Percentiles rank a stretch among this genome's conserved stretches.
phyloP scores from a whole-genome alignment of 805 yeast genomes.

The Teunomyces barrocoloradensis region DNA sequence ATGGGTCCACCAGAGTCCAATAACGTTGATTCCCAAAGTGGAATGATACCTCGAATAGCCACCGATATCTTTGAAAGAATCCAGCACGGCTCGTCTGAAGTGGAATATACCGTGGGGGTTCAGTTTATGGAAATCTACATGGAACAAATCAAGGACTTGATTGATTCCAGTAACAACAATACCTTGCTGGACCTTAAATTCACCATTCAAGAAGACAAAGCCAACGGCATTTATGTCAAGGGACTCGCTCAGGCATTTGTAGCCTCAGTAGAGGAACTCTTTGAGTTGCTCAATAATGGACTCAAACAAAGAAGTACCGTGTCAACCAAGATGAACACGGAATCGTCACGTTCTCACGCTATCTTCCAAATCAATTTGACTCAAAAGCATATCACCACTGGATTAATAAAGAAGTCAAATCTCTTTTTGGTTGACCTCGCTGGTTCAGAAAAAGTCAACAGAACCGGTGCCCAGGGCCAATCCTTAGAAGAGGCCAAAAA shows the following conservation, averaged over 20 bases:
- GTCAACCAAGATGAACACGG: conserved; percentile 66
- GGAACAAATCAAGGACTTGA: conserved; percentile 71
- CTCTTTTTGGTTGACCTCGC: conserved; percentile 81
- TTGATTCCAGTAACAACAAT: conserved; percentile 31
- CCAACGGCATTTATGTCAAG: conserved; percentile 65
- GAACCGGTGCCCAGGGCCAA: conserved; percentile 74
- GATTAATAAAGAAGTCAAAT: conserved; percentile 58
- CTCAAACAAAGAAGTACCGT: conserved; percentile 53
- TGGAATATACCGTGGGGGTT: conserved; percentile 65
- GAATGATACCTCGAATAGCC: conserved; percentile 72
- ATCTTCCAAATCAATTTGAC: conserved; percentile 66
- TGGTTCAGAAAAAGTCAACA: conserved; percentile 78
- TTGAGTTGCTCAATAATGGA: conserved; percentile 58
- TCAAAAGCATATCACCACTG: conserved; percentile 57
- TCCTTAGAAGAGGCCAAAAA: conserved; percentile 80
- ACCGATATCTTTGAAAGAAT: conserved; percentile 62
- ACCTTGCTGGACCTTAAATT: conserved; percentile 28
- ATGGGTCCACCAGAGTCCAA: conserved; percentile 49
- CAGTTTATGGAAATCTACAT: conserved; percentile 79
- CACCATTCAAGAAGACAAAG: conserved; percentile 61
- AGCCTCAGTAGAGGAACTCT: conserved; percentile 55
- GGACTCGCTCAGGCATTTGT: conserved; percentile 67
- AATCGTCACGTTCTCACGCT: conserved; percentile 78
- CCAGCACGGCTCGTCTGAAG: conserved; percentile 40
- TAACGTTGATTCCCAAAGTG: conserved; percentile 38